Evolutionary conservation across 2,329 filamentous ascomycete species (phyloP), one percentile per base, ranked within the genome.

Genomic region (Alternaria tenuissima): DNA sequence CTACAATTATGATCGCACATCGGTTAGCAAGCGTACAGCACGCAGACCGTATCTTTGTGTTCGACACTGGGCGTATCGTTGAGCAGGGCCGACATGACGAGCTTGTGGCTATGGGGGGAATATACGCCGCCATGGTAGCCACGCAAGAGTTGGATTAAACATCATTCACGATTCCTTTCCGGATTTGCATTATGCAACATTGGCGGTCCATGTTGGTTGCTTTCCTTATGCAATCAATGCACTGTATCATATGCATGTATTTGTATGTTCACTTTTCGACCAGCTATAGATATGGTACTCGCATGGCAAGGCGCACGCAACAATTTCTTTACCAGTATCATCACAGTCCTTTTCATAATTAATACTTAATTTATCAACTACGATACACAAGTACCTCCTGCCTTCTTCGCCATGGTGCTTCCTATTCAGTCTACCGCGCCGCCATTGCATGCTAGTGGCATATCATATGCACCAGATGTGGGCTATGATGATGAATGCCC

Each of bases 1-100:
- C 92, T 2, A 91, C 91, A 62, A 82, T 95, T 3, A 90, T 91
- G 3, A 91, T 95, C 11, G 92, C 92, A 1, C 92, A 94, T 75
- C 83, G 91, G 14, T 81, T 94, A 49, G 89, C 89, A 0, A 94
- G 90, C 12, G 88, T 94, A 20, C 91, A 91, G 76, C 90, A 93
- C 67, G 90, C 91, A 1, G 89, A 94, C 74, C 81, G 89, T n/a
- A 94, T 94, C 42, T 92, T 91, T 68, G 91, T 94, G 0, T 86
- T 95, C 48, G 90, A 90, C 11, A 84, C 88, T 61, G 87, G 89
- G 24, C 85, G 76, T 22, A 83, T 91, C 38, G 79, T 87, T 1
- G 88, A 91, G 71, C 78, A 81, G 56, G 88, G 90, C n/a, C 84
- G 83, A 20, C 88, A 91, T 71, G 79, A 81, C 5, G 86, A 89